These are phyloP conservation scores for Dryadomyces quercivorus DNA, from an alignment of 2,329 filamentous ascomycete genomes.

Conservation along the genomic window DNA sequence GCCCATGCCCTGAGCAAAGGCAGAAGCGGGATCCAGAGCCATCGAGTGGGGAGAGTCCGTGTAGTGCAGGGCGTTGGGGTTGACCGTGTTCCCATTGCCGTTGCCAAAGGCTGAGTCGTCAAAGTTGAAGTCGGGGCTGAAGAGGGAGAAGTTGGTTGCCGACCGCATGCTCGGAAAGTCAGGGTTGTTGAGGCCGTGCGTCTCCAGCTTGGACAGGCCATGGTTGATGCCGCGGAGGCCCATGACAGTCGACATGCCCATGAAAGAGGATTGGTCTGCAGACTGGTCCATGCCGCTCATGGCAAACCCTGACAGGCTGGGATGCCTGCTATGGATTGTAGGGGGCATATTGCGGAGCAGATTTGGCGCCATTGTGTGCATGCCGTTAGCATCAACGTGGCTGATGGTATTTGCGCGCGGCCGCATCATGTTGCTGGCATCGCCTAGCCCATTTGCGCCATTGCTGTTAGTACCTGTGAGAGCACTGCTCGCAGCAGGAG, in stretches of 20 bases:
- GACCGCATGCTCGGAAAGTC: conserved; percentile 64
- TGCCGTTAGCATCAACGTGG: conserved; percentile 67
- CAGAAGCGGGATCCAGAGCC: conserved; percentile 37
- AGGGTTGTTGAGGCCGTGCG: conserved; percentile 51
- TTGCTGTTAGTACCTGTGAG: background rate
- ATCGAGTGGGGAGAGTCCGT: conserved; percentile 58
- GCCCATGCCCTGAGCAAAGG: conserved; percentile 23
- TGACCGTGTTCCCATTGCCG: conserved; percentile 55
- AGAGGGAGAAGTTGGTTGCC: conserved; percentile 55
- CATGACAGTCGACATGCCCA: conserved; percentile 58
- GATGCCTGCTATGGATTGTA: conserved; percentile 54
- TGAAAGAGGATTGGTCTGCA: conserved; percentile 34
- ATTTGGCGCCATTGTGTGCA: conserved; percentile 58
- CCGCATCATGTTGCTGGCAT: conserved; percentile 44
- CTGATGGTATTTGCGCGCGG: conserved; percentile 94
- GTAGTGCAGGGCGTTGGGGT: conserved; percentile 69
- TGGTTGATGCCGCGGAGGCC: conserved; percentile 54
- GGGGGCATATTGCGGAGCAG: conserved; percentile 34
- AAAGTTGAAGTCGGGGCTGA: conserved; percentile 56
- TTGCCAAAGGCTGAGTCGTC: conserved; percentile 58
- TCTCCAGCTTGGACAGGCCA: conserved; percentile 73
- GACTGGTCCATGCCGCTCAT: conserved; percentile 42
- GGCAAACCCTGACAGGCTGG: conserved; percentile 59
- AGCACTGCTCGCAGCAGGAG: conserved; percentile 4
- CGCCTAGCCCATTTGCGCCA: background rate